A percentile compares a stretch with the other conserved stretches of the same genome.
Evolutionary conservation across 495 filamentous ascomycete species (phyloP).

Genomic region (Hypoxylon rickii): DNA sequence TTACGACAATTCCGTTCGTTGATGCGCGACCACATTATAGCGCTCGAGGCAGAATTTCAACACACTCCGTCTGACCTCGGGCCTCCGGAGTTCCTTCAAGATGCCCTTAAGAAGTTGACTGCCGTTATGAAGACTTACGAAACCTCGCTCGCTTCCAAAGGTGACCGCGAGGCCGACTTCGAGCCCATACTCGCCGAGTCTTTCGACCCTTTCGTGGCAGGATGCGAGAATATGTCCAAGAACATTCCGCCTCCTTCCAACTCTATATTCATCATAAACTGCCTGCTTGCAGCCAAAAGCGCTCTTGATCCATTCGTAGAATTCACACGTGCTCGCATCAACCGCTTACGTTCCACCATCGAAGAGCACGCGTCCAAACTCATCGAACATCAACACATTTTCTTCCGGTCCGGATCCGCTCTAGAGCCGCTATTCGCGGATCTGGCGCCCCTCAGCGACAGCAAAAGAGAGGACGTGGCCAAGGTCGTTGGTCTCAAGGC

Average conservation of each 20-base stretch:
- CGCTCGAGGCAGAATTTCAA: slow-evolving; percentile 69
- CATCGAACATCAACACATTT: slow-evolving; percentile 63
- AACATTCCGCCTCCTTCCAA: slow-evolving; percentile 59
- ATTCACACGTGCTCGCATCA: slow-evolving; percentile 55
- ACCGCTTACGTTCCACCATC: slow-evolving; percentile 53
- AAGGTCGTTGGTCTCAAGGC: slow-evolving; percentile 48
- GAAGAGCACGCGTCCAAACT: slow-evolving; percentile 51
- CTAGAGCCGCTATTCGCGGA: slow-evolving; percentile 70
- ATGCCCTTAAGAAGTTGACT: slow-evolving; percentile 74
- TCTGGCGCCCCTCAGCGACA: slow-evolving; percentile 46
- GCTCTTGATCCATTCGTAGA: slow-evolving; percentile 56
- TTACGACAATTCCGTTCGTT: slow-evolving; percentile 79
- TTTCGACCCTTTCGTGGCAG: slow-evolving; percentile 81
- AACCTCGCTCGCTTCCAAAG: slow-evolving; percentile 66
- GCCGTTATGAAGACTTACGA: slow-evolving; percentile 82
- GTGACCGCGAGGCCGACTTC: slow-evolving; percentile 68
- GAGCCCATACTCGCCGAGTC: slow-evolving; percentile 78
- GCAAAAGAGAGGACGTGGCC: slow-evolving; percentile 42
- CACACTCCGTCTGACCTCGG: slow-evolving; percentile 71
- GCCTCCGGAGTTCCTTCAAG: slow-evolving; percentile 81
- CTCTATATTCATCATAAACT: slow-evolving; percentile 84
- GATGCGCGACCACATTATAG: slow-evolving; percentile 76
- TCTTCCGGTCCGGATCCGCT: slow-evolving; percentile 75
- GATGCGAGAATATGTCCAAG: slow-evolving; percentile 70
- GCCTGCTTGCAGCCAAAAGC: slow-evolving; percentile 62